Base-by-base conservation (phyloP, 176 grass and related monocot genomes). In the Eleusine coracana region DNA sequence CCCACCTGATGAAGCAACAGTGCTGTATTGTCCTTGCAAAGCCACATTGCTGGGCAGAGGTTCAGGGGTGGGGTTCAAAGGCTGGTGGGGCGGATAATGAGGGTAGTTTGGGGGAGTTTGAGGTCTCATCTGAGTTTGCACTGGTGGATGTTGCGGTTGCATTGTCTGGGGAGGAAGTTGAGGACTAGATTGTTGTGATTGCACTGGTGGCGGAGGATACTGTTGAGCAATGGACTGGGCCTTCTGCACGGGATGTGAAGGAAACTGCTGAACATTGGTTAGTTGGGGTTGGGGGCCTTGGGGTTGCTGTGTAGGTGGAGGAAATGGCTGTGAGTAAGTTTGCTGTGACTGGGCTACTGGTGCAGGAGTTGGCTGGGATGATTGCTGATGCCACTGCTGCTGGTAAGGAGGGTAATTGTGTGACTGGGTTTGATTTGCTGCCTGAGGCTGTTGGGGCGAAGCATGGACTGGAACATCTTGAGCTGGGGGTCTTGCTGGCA, bases 21-120 rank as follows among this genome's bases (percentile, higher is more conserved):
- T 75, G 51, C 71, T 81, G 89, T 96, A 96, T 27, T 81, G 21
- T 75, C 79, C 88, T 75, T 89, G 96, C 87, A 92, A 85, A 66
- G 87, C 41, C 58, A 82, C 85, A 76, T 81, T 98, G 60, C 78
- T 78, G 67, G 87, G 76, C 70, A 92, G 71, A 49, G 87, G 84
- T 94, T 90, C 91, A 62, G 93, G 74, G 62, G 71, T 28, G 66
- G 93, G 46, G 73, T 92, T 96, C 65, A 88, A 61, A 39, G 87
- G 62, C 85, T 92, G 93, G 25, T 86, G 91, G 62, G 90, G 79
- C 8, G 69, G 76, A 79, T 96, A 98, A 70, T 88, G 76, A 58
- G 93, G 77, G 75, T 96, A 96, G 69, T 85, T 86, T 76, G 88
- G 84, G 69, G 88, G 77, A 18, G 85, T 82, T 82, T 90, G 87